phyloP scores from a whole-genome alignment of 768 basidiomycete genomes.

The Collybia sordida region DNA sequence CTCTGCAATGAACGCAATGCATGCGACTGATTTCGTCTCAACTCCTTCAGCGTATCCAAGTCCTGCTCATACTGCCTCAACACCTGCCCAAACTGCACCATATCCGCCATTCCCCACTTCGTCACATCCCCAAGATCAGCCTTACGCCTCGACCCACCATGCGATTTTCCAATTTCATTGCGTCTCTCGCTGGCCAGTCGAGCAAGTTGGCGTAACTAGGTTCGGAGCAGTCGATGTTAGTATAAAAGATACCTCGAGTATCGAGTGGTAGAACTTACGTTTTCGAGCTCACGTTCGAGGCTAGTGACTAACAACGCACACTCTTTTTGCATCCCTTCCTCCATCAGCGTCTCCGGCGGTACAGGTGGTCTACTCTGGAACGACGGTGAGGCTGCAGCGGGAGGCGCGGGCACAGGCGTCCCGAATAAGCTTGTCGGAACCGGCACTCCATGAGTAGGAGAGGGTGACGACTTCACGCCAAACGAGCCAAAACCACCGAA shows the following conservation, averaged over 20 bases:
- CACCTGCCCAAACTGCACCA: conserved; percentile 48
- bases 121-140: conserved; percentile 43
- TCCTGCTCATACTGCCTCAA: conserved; percentile 52
- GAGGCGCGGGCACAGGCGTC: conserved; percentile 8
- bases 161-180: conserved; percentile 33
- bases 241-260: conserved; percentile 1
- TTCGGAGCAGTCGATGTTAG: neutral
- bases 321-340: conserved; percentile 71
- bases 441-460: conserved; percentile 3
- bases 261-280: conserved; percentile 40
- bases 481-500: conserved; percentile 1
- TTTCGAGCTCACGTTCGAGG: conserved; percentile 53
- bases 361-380: conserved; percentile 1
- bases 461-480: conserved; percentile 3
- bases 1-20: conserved; percentile 58
- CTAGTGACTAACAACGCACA: conserved; percentile 47
- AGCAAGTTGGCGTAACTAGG: conserved; percentile 46
- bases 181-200: conserved; percentile 34
- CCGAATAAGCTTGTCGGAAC: conserved; percentile 6
- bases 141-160: conserved; percentile 37
- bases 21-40: conserved; percentile 38
- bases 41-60: conserved; percentile 44
- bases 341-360: conserved; percentile 29
- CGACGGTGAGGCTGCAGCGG: conserved; percentile 2
- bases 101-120: conserved; percentile 58